Percentiles rank a stretch among this genome's conserved stretches.
These are phyloP conservation scores for Rhododendron mucronatum DNA, from an alignment of 148 eudicot species.

Conservation along the genomic window DNA sequence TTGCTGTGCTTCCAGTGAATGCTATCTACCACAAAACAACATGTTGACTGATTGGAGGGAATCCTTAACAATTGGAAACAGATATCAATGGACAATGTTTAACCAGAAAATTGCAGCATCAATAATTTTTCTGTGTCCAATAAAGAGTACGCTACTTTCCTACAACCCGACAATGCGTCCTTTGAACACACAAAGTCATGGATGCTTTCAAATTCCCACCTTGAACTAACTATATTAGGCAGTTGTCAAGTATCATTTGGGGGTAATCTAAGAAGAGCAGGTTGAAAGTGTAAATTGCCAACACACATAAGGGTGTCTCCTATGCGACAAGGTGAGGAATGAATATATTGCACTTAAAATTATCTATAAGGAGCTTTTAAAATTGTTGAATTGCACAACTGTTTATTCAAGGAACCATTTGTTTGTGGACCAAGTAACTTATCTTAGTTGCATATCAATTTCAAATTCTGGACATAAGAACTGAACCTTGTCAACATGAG, in stretches of 20 bases:
- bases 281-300: conserved; percentile 1
- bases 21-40: conserved; percentile 58
- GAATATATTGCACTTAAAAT: too few species aligned
- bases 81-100: neutral
- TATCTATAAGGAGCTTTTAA: too few species aligned
- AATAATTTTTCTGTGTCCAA: neutral
- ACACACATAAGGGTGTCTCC: neutral
- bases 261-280: neutral
- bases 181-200: neutral
- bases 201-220: neutral
- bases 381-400: too few species aligned
- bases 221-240: neutral
- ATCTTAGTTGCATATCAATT: neutral
- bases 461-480: conserved; percentile 1
- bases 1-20: conserved; percentile 90
- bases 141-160: neutral
- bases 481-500: conserved; percentile 93
- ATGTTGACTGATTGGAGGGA: neutral
- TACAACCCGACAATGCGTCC: neutral
- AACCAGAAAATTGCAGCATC: neutral
- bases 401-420: neutral
- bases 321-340: neutral
- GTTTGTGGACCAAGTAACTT: neutral
- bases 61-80: neutral
- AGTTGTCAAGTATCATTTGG: neutral